These are phyloP conservation scores for Xylariaceae sp. DNA, from an alignment of 2,329 filamentous ascomycete species.

Conservation along the genomic window DNA sequence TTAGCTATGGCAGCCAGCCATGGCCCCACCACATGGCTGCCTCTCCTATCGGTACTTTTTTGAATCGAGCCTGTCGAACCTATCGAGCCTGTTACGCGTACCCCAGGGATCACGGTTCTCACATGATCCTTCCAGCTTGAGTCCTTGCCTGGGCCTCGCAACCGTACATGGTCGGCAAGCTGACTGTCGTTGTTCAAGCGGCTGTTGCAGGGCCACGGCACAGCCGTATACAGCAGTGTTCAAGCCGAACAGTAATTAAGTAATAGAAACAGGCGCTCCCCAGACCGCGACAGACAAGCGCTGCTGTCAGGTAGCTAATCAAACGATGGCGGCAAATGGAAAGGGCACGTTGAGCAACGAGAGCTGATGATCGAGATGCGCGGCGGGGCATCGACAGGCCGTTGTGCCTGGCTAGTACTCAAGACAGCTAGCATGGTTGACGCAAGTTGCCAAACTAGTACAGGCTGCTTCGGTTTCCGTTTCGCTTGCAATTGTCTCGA, in stretches of 20 bases:
- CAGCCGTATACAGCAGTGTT: neutral
- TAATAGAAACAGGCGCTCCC: neutral
- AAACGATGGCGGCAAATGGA: slow-evolving; percentile 1
- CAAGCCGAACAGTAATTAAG: neutral
- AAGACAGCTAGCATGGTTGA: neutral
- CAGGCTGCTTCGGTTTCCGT: neutral
- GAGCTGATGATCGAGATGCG: neutral
- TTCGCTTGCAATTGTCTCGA: neutral
- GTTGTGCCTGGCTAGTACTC: neutral
- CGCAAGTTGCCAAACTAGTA: neutral
- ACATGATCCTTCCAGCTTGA: too few species aligned
- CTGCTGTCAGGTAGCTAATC: neutral
- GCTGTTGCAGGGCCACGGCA: neutral
- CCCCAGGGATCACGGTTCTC: too few species aligned
- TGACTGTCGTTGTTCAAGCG: neutral
- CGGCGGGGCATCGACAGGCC: neutral
- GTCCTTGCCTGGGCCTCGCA: too few species aligned
- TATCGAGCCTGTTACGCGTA: too few species aligned
- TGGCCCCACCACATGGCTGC: too few species aligned
- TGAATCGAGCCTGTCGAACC: too few species aligned
- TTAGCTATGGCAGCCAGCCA: too few species aligned
- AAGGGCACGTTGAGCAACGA: neutral
- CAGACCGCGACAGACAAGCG: neutral
- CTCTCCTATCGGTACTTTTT: too few species aligned
- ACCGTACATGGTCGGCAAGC: neutral